Conservation (phyloP, 768 basidiomycete species). For the Suillus alpinus region DNA sequence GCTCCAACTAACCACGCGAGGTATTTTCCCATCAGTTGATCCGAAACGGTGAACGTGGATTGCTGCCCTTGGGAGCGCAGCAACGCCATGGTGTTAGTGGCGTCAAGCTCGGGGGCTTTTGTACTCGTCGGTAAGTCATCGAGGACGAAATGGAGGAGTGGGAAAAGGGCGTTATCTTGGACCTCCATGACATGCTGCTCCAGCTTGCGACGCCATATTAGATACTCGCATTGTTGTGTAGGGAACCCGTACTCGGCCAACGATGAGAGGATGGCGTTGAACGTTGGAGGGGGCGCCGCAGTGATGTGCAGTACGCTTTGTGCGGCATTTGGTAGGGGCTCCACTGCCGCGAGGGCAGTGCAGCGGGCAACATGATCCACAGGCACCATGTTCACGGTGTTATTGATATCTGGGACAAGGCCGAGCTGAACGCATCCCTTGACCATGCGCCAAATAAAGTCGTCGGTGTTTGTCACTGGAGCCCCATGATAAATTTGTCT, state of each 20-base stretch:
- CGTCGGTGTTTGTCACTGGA: slow-evolving; percentile 95
- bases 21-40: slow-evolving; percentile 79
- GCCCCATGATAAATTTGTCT: slow-evolving; percentile 5
- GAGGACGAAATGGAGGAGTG: slow-evolving; percentile 92
- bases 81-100: slow-evolving; percentile 74
- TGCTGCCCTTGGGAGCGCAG: slow-evolving; percentile 40
- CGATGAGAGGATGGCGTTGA: slow-evolving; percentile 79
- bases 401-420: slow-evolving; percentile 94
- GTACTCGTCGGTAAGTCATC: slow-evolving; percentile 97
- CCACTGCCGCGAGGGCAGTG: slow-evolving; percentile 68
- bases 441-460: slow-evolving; percentile 97
- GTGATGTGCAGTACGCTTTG: slow-evolving; percentile 79
- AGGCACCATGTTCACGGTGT: slow-evolving; percentile 97
- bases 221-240: slow-evolving; percentile 79
- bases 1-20: slow-evolving; percentile 89
- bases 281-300: slow-evolving; percentile 83
- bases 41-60: slow-evolving; percentile 62
- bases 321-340: slow-evolving; percentile 45
- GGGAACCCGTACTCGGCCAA: slow-evolving; percentile 78
- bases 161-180: slow-evolving; percentile 97
- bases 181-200: slow-evolving; percentile 94
- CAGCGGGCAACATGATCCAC: slow-evolving; percentile 94
- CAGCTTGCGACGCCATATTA: slow-evolving; percentile 86
- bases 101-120: slow-evolving; percentile 88
- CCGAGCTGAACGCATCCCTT: slow-evolving; percentile 99